phyloP scores from a whole-genome alignment of 192 early-diverging fungal species.

The Coemansia sp. region DNA sequence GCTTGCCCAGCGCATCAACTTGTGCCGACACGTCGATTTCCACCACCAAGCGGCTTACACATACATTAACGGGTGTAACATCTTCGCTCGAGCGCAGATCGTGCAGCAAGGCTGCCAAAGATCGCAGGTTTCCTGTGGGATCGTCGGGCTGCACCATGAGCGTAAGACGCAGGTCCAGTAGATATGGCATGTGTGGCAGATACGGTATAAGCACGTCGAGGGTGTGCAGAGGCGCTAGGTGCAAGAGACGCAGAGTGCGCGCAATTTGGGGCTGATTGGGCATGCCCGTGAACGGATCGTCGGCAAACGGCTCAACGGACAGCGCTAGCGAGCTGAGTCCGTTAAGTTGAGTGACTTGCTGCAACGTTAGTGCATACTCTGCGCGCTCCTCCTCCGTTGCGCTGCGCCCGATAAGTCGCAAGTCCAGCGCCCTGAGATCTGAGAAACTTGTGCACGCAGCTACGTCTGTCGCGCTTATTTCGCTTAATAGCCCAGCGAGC shows the following conservation, averaged over 20 bases:
- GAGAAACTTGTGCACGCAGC: conserved; percentile 4
- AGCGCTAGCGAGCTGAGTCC: conserved; percentile 3
- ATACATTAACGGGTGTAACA: no score
- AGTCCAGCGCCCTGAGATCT: conserved; percentile 1
- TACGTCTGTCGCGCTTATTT: conserved; percentile 1
- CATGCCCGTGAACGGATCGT: not conserved
- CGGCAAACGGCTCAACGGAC: not conserved
- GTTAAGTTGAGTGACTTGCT: not conserved
- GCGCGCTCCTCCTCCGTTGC: not conserved
- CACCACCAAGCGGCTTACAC: no score
- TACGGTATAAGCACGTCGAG: not conserved
- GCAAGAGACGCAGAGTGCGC: not conserved
- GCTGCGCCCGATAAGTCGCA: conserved; percentile 3
- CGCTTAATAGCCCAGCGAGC: conserved; percentile 8
- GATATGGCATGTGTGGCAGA: not conserved
- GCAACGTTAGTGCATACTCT: not conserved
- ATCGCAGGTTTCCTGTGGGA: no score
- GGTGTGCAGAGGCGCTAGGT: not conserved
- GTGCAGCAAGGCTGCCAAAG: no score
- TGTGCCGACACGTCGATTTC: not conserved
- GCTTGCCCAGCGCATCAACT: not conserved
- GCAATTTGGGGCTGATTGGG: not conserved
- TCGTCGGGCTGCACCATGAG: not conserved
- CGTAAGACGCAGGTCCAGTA: not conserved
- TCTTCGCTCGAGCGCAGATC: no score